phyloP scores from a whole-genome alignment of 2,329 filamentous ascomycete species.

The Fusarium pseudograminearum region DNA sequence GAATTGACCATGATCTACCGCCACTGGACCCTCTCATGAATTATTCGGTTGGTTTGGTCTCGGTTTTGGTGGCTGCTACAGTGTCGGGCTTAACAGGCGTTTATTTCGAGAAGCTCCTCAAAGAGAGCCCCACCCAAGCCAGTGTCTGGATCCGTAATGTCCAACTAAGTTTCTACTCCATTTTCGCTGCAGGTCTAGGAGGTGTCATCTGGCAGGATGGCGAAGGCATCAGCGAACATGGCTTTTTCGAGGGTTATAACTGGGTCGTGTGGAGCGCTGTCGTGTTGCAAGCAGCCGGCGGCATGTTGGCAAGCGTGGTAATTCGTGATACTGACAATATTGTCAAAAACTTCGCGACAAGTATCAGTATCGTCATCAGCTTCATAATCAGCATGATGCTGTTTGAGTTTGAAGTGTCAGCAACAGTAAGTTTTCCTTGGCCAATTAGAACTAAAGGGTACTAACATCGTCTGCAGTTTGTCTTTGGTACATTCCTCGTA shows the following conservation, averaged over 20 bases:
- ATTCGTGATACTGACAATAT: constrained; percentile 72
- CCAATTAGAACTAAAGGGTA: background rate
- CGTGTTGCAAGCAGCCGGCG: constrained; percentile 83
- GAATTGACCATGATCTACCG: constrained; percentile 74
- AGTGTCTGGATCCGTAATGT: constrained; percentile 96
- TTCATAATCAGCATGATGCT: constrained; percentile 87
- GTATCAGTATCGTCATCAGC: constrained; percentile 89
- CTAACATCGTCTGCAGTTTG: constrained; percentile 68
- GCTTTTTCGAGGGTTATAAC: constrained; percentile 96
- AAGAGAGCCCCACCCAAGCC: constrained; percentile 79
- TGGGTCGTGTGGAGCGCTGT: constrained; percentile 90
- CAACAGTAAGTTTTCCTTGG: constrained; percentile 68
- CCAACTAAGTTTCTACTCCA: constrained; percentile 92
- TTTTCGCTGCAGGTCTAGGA: constrained; percentile 88
- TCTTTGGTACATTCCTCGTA: constrained; percentile 83
- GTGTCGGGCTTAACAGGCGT: constrained; percentile 88
- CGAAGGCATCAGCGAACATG: constrained; percentile 81
- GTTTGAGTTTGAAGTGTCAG: constrained; percentile 81
- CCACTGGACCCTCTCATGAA: constrained; percentile 72
- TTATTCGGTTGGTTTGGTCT: constrained; percentile 80
- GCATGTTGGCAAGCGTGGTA: constrained; percentile 73
- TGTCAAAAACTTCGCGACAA: constrained; percentile 92
- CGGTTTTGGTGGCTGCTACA: constrained; percentile 81
- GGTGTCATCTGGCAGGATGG: constrained; percentile 91
- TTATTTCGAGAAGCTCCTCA: constrained; percentile 91